Percentiles rank a stretch among this genome's conserved stretches.
Conservation (phyloP, 148 eudicot genomes). For the Pharnaceum exiguum region DNA sequence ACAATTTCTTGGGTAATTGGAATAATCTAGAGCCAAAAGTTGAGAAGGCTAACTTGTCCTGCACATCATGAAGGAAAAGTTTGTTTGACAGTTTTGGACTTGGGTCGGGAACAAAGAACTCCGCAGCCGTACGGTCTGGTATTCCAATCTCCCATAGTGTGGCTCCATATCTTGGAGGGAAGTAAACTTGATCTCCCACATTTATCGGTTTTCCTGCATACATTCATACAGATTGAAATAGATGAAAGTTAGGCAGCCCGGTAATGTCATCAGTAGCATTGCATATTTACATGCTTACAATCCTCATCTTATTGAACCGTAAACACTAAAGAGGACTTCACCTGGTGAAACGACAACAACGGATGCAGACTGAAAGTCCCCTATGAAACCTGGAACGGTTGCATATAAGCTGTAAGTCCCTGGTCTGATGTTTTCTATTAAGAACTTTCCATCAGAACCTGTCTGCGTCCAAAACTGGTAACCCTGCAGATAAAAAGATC, state of each 20-base stretch:
- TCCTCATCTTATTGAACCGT: background rate
- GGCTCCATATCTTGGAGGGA: constrained; percentile 65
- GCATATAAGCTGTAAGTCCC: constrained; percentile 49
- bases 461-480: constrained; percentile 70
- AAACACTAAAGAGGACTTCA: background rate
- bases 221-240: too few species aligned
- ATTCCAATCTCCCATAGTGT: constrained; percentile 87
- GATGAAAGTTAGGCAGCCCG: too few species aligned
- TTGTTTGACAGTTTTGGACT: constrained; percentile 41
- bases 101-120: constrained; percentile 73
- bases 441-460: constrained; percentile 34
- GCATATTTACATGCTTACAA: background rate
- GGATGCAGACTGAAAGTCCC: constrained; percentile 39
- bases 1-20: background rate
- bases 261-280: too few species aligned
- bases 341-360: constrained; percentile 39
- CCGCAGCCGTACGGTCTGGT: constrained; percentile 68
- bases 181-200: constrained; percentile 37
- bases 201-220: constrained; percentile 28
- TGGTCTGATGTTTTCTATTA: constrained; percentile 27
- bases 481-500: constrained; percentile 36
- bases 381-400: constrained; percentile 50
- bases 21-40: background rate
- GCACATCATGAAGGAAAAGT: constrained; percentile 22
- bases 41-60: constrained; percentile 33